These are phyloP conservation scores for Pseudognaphalium luteoalbum DNA, from an alignment of 129 eudicot genomes.

Conservation along the genomic window DNA sequence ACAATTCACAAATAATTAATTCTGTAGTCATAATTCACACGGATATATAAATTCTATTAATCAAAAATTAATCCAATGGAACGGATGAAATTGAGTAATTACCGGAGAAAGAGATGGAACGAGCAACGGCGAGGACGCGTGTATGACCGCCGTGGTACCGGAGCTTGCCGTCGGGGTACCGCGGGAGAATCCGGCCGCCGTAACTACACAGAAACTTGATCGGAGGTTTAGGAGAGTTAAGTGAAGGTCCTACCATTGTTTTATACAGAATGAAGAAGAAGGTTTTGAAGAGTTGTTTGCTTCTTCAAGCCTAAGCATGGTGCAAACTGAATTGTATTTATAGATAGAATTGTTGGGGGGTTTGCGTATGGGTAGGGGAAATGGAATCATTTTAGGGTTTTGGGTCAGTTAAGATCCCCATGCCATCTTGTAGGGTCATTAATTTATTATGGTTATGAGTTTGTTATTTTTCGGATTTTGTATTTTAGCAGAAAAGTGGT, in stretches of 20 bases:
- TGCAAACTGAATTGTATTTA: slow-evolving; percentile 41
- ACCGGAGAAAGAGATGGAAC: slow-evolving; percentile 78
- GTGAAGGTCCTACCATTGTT: slow-evolving; percentile 56
- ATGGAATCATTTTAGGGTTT: neutral
- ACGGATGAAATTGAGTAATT: neutral
- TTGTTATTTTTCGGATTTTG: neutral
- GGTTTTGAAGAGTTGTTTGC: slow-evolving; percentile 34
- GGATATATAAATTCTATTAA: neutral
- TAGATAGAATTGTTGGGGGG: slow-evolving; percentile 47
- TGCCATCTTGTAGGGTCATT: slow-evolving; percentile 4
- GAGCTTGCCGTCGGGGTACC: slow-evolving; percentile 91
- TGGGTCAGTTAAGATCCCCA: slow-evolving; percentile 26
- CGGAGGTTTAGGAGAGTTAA: slow-evolving; percentile 41
- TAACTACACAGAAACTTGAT: slow-evolving; percentile 82
- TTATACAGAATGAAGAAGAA: neutral
- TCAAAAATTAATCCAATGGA: too few species aligned
- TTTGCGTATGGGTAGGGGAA: slow-evolving; percentile 1
- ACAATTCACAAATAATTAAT: slow-evolving; percentile 50
- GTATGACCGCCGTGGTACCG: slow-evolving; percentile 96
- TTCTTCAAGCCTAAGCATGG: slow-evolving; percentile 68
- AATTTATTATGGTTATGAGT: neutral
- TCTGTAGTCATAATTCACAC: slow-evolving; percentile 35
- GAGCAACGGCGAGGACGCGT: slow-evolving; percentile 76
- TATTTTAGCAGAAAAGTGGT: neutral
- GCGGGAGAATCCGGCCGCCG: slow-evolving; percentile 90